These are phyloP conservation scores for Nasturtium officinale DNA, from an alignment of 345 rosid genomes.

Conservation along the genomic window DNA sequence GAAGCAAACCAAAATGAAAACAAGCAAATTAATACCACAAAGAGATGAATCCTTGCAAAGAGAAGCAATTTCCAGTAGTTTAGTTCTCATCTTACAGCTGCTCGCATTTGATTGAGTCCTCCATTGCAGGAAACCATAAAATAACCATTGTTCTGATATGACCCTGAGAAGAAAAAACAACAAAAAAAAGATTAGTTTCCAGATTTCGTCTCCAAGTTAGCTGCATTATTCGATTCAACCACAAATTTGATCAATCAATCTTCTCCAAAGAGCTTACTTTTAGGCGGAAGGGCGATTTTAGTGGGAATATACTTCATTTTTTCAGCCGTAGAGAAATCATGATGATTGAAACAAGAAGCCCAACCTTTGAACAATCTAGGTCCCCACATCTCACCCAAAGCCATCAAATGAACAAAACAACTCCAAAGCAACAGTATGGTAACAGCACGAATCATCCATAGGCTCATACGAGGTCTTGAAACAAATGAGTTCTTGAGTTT, in stretches of 20 bases:
- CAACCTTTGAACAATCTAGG: constrained; percentile 76
- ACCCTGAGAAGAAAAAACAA: constrained; percentile 51
- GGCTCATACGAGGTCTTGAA: constrained; percentile 66
- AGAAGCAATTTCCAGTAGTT: not conserved
- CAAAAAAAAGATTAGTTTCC: constrained; percentile 9
- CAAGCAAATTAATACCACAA: constrained; percentile 12
- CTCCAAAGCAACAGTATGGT: constrained; percentile 72
- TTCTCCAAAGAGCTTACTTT: constrained; percentile 56
- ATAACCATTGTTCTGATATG: constrained; percentile 87
- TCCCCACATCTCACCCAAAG: constrained; percentile 84
- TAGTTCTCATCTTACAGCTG: constrained; percentile 66
- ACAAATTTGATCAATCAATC: not conserved
- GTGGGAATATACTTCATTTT: constrained; percentile 53
- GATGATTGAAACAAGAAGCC: constrained; percentile 79
- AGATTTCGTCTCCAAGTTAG: constrained; percentile 24
- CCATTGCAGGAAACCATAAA: constrained; percentile 96
- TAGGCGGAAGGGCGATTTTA: constrained; percentile 69
- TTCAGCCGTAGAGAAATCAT: constrained; percentile 44
- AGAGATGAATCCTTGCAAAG: not conserved
- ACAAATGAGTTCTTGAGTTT: constrained; percentile 56
- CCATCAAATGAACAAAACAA: constrained; percentile 72
- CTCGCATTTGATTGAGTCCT: constrained; percentile 99
- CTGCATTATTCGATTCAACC: not conserved
- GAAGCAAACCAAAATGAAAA: constrained; percentile 28
- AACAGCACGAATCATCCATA: constrained; percentile 76